Base-by-base conservation (phyloP, 768 basidiomycete genomes). In the Suillus lakei region DNA sequence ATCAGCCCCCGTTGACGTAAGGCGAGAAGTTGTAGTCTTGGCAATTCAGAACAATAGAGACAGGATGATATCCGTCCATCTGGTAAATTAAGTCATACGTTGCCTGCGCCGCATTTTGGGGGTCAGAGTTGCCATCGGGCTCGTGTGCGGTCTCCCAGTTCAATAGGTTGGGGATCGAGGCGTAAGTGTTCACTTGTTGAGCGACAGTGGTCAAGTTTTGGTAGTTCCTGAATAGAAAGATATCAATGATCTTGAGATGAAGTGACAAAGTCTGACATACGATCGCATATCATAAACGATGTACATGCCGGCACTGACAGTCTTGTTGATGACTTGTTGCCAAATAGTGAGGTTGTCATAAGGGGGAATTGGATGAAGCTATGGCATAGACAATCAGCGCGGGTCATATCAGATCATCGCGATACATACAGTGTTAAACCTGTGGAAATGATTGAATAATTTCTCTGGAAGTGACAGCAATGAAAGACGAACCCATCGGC, bases 201-300 rank as follows among this genome's bases (percentile, higher is more conserved):
- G 84, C 84, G 10, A 93, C 88, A 2, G 83, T 81, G 13, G 85
- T 83, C 39, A 79, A 63, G 73, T 93, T 88, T 80, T 82, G 83
- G 75, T 92, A 93, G 4, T 82, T 82, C 83, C 79, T 78, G 64
- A 5, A 43, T n/a, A 32, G 28, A 8, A 51, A 30, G 26, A 30
- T 9, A 4, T 30, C 16, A 53, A 7, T 28, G 38, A 15, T 23
- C 12, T 15, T 53, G 7, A 38, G 6, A 38, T 28, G n/a, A 60
- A 21, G 12, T 34, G 23, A 10, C 10, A 46, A 54, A 28, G 9
- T 21, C 26, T 9, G 61, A 68, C 79, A 54, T 34, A 86, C 85
- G 74, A 76, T 70, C 91, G 84, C 91, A 95, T 90, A 70, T 94
- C 91, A 69, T 91, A 93, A 83, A 93, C 88, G 38, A 94, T 75